Evolutionary conservation across 2,329 filamentous ascomycete species (phyloP).

Genomic region (Dactylella cylindrospora): DNA sequence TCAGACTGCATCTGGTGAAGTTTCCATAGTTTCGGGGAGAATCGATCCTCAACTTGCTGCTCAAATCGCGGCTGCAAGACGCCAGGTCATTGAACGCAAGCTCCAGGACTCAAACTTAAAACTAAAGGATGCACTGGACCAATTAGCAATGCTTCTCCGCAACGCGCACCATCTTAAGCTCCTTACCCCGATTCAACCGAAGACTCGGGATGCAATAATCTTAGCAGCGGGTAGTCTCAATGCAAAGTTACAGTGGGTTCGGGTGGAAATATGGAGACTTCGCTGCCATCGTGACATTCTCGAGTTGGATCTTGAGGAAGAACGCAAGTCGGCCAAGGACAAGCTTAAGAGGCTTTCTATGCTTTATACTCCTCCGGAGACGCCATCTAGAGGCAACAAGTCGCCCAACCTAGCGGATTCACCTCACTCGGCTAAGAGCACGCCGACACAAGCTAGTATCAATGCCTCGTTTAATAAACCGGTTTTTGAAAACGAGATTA

Average conservation of each 20-base stretch:
- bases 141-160: constrained; percentile 77
- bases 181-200: constrained; percentile 84
- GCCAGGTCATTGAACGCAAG: constrained; percentile 78
- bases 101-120: constrained; percentile 82
- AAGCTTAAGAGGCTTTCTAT: constrained; percentile 45
- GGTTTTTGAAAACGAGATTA: constrained; percentile 35
- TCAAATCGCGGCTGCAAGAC: constrained; percentile 79
- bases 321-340: constrained; percentile 54
- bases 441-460: constrained; percentile 33
- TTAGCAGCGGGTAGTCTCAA: constrained; percentile 79
- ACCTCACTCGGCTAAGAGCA: constrained; percentile 40
- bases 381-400: constrained; percentile 29
- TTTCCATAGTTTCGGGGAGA: constrained; percentile 69
- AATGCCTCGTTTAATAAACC: constrained; percentile 35
- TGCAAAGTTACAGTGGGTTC: constrained; percentile 88
- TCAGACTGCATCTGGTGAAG: constrained; percentile 71
- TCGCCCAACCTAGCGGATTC: constrained; percentile 29
- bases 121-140: constrained; percentile 69
- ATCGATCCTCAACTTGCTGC: constrained; percentile 81
- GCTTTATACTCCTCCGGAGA: constrained; percentile 28
- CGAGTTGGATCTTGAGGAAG: constrained; percentile 79
- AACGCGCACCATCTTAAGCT: constrained; percentile 90
- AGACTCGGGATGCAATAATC: constrained; percentile 83
- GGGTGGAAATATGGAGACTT: constrained; percentile 88
- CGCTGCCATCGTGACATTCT: constrained; percentile 90